phyloP scores from a whole-genome alignment of 164 flowering plant species.

The Liquidambar formosana region DNA sequence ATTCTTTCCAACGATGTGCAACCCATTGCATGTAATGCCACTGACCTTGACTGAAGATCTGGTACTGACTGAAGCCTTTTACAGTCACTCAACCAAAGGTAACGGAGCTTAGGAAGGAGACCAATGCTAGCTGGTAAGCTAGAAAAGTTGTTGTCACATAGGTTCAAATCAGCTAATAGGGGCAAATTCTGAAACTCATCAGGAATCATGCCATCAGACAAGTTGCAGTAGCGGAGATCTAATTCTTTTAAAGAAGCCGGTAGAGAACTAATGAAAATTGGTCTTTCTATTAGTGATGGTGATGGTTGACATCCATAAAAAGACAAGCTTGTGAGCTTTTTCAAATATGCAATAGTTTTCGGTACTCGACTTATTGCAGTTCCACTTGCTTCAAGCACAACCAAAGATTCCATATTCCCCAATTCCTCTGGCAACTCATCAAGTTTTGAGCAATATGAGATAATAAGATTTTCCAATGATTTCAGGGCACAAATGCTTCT shows the following conservation, averaged over 20 bases:
- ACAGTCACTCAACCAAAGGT: neutral
- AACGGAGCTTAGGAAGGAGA: neutral
- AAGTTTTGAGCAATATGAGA: conserved; percentile 8
- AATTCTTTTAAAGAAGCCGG: too few relatives aligned
- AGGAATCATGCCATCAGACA: too few relatives aligned
- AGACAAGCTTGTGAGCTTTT: too few relatives aligned
- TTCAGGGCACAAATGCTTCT: neutral
- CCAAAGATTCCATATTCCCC: neutral
- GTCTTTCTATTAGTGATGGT: too few relatives aligned
- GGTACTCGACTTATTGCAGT: neutral
- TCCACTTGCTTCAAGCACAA: neutral
- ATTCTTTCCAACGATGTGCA: too few relatives aligned
- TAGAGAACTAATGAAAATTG: too few relatives aligned
- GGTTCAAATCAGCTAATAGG: neutral
- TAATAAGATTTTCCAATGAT: conserved; percentile 5
- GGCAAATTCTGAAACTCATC: neutral
- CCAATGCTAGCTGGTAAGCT: neutral
- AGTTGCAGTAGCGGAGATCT: too few relatives aligned
- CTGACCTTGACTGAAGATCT: neutral
- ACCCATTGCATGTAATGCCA: too few relatives aligned
- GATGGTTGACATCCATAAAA: too few relatives aligned
- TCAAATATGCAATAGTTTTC: too few relatives aligned
- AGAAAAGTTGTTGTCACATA: neutral
- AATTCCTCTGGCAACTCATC: conserved; percentile 3
- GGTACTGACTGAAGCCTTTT: neutral